Conservation (phyloP, 1,284 basidiomycete genomes). For the Sparassis latifolia region DNA sequence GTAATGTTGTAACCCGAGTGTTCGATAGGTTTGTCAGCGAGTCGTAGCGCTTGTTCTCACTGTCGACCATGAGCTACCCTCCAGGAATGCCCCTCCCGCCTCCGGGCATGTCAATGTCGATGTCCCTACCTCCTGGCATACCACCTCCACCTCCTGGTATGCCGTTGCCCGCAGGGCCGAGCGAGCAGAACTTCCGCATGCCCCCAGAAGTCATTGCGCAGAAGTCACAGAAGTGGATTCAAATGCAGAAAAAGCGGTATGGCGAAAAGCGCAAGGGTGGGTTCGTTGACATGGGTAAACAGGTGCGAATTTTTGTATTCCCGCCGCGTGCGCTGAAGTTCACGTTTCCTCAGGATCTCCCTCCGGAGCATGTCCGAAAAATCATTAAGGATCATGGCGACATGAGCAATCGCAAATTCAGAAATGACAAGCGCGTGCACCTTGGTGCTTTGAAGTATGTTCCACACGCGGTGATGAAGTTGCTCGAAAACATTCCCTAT, state of each 20-base stretch:
- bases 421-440: constrained; percentile 98
- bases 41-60: too few relatives aligned
- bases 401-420: constrained; percentile 95
- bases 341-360: constrained; percentile 54
- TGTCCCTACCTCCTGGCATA: constrained; percentile 11
- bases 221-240: constrained; percentile 91
- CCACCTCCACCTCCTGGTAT: constrained; percentile 10
- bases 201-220: constrained; percentile 74
- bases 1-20: too few relatives aligned
- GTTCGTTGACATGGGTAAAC: constrained; percentile 90
- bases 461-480: constrained; percentile 98
- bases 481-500: constrained; percentile 97
- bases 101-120: constrained; percentile 29
- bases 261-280: constrained; percentile 86
- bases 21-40: too few relatives aligned
- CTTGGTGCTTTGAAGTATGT: constrained; percentile 98
- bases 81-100: constrained; percentile 47
- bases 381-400: constrained; percentile 98
- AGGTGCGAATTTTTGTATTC: constrained; percentile 41
- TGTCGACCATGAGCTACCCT: constrained; percentile 23
- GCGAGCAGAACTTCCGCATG: constrained; percentile 50
- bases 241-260: constrained; percentile 88
- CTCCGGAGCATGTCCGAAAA: constrained; percentile 94
- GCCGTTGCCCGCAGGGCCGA: constrained; percentile 13
- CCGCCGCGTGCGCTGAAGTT: too few relatives aligned